Percentiles rank a stretch among this genome's conserved stretches.
Conservation (phyloP, 2,329 filamentous ascomycete genomes). For the Elsinoe arachidis region DNA sequence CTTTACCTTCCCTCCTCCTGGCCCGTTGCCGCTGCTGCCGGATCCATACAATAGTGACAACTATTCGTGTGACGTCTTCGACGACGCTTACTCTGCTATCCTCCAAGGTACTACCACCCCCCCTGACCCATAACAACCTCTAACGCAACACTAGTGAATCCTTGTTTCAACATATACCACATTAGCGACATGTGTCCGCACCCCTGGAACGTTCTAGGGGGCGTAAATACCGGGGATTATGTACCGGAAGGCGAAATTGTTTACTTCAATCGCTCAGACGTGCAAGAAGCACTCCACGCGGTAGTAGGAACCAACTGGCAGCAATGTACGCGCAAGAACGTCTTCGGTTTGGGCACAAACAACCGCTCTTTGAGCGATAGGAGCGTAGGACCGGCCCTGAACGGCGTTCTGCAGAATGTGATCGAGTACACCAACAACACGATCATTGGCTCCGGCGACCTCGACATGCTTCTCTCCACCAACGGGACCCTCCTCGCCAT, state of each 20-base stretch:
- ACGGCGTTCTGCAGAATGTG: slow-evolving; percentile 37
- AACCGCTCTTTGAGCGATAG: slow-evolving; percentile 25
- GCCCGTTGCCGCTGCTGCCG: slow-evolving; percentile 27
- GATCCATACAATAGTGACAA: slow-evolving; percentile 17
- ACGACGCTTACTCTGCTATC: slow-evolving; percentile 31
- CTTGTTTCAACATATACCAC: slow-evolving; percentile 67
- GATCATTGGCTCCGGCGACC: slow-evolving; percentile 41
- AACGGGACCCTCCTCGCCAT: slow-evolving; percentile 46
- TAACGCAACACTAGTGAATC: slow-evolving; percentile 42
- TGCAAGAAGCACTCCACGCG: slow-evolving; percentile 43
- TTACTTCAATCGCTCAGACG: slow-evolving; percentile 47
- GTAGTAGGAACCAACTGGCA: slow-evolving; percentile 25
- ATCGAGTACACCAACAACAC: slow-evolving; percentile 46
- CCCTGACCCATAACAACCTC: no score
- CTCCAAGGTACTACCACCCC: slow-evolving; percentile 17
- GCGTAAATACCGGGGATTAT: slow-evolving; percentile 17
- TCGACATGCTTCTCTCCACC: slow-evolving; percentile 42
- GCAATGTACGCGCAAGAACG: slow-evolving; percentile 31
- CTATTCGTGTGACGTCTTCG: slow-evolving; percentile 33
- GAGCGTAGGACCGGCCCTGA: slow-evolving; percentile 29
- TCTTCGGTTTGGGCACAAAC: slow-evolving; percentile 20
- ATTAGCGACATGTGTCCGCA: slow-evolving; percentile 21
- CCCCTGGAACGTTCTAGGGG: slow-evolving; percentile 16
- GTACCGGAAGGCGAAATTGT: slow-evolving; percentile 12
- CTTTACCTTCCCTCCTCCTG: slow-evolving; percentile 17